These are phyloP conservation scores for Glycine tomentella DNA, from an alignment of 306 rosid genomes.

Conservation along the genomic window DNA sequence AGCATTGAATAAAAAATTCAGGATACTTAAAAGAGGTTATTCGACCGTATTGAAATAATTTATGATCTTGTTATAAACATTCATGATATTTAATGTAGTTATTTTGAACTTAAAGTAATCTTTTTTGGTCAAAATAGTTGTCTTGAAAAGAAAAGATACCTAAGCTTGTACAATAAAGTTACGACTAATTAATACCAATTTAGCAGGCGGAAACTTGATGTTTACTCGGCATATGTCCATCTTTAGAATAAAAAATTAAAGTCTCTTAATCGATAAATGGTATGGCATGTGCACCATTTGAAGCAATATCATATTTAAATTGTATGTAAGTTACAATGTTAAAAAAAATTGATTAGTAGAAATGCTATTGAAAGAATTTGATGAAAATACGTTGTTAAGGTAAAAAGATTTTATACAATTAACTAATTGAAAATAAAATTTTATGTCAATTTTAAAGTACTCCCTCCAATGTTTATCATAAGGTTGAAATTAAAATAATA, in stretches of 20 bases:
- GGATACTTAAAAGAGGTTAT: background rate
- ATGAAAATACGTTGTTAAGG: no score
- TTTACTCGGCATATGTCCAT: background rate
- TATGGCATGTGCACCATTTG: conserved; percentile 11
- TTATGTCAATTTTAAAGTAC: no score
- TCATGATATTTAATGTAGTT: no score
- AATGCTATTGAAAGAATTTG: background rate
- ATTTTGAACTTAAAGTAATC: background rate
- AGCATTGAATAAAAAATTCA: background rate
- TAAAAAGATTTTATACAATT: no score
- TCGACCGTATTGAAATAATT: background rate
- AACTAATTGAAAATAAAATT: no score
- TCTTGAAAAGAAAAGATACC: conserved; percentile 1
- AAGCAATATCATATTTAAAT: background rate
- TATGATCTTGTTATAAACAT: background rate
- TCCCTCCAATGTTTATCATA: no score
- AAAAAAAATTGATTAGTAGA: background rate
- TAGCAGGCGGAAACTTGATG: conserved; percentile 6
- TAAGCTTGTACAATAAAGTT: background rate
- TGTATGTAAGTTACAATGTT: background rate
- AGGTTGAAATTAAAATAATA: no score
- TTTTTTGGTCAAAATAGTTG: background rate
- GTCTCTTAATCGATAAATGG: background rate
- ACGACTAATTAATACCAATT: background rate
- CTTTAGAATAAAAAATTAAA: background rate